Evolutionary conservation across 768 basidiomycete species (phyloP).

Genomic region (Lactarius tabidus): DNA sequence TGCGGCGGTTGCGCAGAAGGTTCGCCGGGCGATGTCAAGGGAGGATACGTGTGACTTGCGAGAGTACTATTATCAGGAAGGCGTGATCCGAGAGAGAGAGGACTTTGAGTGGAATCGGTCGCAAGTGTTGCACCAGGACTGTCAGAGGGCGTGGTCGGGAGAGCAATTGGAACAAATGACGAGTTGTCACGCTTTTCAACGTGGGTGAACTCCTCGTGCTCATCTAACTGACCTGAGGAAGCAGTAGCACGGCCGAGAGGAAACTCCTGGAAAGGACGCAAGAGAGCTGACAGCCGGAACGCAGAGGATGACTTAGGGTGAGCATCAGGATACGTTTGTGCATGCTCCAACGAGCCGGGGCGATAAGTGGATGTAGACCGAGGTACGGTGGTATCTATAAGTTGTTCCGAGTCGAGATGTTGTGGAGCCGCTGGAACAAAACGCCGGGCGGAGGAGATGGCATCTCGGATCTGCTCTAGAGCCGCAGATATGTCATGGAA

Average conservation of each 20-base stretch:
- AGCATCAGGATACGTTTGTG: slow-evolving; percentile 35
- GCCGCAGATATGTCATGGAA: slow-evolving; percentile 78
- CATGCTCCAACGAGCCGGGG: slow-evolving; percentile 5
- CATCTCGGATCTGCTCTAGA: slow-evolving; percentile 76
- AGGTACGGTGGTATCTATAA: slow-evolving; percentile 59
- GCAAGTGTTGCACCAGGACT: background rate
- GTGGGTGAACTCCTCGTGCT: slow-evolving; percentile 67
- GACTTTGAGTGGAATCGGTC: background rate
- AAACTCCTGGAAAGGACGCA: slow-evolving; percentile 65
- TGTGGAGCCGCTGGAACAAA: slow-evolving; percentile 28
- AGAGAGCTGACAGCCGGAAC: slow-evolving; percentile 61
- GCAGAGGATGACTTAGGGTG: slow-evolving; percentile 35
- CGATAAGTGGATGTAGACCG: slow-evolving; percentile 18
- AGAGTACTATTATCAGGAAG: background rate
- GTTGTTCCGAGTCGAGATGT: slow-evolving; percentile 31
- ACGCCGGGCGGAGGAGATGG: slow-evolving; percentile 54
- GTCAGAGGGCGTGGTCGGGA: slow-evolving; percentile 4
- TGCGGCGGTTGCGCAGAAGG: slow-evolving; percentile 2
- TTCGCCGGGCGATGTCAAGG: slow-evolving; percentile 17
- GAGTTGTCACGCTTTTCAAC: slow-evolving; percentile 50
- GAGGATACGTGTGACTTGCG: slow-evolving; percentile 25
- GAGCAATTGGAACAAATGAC: slow-evolving; percentile 43
- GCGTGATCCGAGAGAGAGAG: slow-evolving; percentile 11
- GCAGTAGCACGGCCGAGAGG: slow-evolving; percentile 36
- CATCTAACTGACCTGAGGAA: slow-evolving; percentile 35